These are phyloP conservation scores for Allium fistulosum DNA, from an alignment of 106 monocot species.

Conservation along the genomic window DNA sequence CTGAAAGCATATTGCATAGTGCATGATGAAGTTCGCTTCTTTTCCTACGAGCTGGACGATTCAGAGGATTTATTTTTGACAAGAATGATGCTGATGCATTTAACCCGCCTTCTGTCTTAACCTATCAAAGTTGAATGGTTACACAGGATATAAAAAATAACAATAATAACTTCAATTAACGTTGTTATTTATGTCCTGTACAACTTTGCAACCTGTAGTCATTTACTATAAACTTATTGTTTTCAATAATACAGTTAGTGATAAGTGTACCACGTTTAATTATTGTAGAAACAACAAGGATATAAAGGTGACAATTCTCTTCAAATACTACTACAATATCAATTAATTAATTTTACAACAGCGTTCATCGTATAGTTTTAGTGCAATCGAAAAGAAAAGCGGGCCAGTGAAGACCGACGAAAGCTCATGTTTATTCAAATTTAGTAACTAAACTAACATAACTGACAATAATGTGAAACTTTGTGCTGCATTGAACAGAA, in stretches of 20 bases:
- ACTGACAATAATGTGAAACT: background rate
- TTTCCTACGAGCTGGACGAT: constrained; percentile 81
- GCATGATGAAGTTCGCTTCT: constrained; percentile 98
- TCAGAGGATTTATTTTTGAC: constrained; percentile 96
- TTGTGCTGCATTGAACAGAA: background rate
- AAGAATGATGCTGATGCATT: constrained; percentile 99
- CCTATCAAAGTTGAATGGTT: constrained; percentile 29
- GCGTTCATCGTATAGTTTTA: too few relatives aligned
- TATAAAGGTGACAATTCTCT: background rate
- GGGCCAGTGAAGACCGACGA: too few relatives aligned
- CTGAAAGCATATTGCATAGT: constrained; percentile 96
- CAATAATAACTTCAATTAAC: background rate
- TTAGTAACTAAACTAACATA: too few relatives aligned
- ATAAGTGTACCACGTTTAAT: too few relatives aligned
- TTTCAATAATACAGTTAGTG: too few relatives aligned
- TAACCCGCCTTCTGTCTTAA: constrained; percentile 85
- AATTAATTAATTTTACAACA: too few relatives aligned
- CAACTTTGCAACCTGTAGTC: too few relatives aligned
- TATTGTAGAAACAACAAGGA: background rate
- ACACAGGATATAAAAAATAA: background rate
- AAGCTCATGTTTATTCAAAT: too few relatives aligned
- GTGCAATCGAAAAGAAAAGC: too few relatives aligned
- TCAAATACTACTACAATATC: too few relatives aligned
- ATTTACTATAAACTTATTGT: too few relatives aligned
- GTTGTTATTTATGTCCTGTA: too few relatives aligned